Evolutionary conservation across 371 early-diverging fungal species (phyloP).

Genomic region (Rhizopus delemar): DNA sequence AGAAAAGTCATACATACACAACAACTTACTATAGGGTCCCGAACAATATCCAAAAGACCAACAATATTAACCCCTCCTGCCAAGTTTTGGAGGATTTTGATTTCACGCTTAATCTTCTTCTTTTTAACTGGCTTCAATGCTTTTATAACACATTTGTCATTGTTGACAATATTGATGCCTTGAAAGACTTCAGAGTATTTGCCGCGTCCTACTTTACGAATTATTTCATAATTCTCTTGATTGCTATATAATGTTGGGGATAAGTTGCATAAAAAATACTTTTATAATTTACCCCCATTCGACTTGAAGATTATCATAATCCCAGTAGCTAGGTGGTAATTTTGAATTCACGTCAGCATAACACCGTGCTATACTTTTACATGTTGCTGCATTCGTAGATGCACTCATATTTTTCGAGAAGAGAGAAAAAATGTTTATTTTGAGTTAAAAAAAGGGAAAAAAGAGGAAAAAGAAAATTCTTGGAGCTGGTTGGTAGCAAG

Average conservation of each 20-base stretch:
- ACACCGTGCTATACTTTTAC: conserved; percentile 70
- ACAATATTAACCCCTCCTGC: conserved; percentile 94
- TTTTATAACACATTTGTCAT: conserved; percentile 95
- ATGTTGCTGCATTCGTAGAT: not conserved
- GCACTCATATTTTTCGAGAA: conserved; percentile 2
- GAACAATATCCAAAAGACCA: conserved; percentile 91
- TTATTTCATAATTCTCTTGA: conserved; percentile 96
- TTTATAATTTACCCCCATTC: conserved; percentile 73
- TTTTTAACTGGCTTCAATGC: conserved; percentile 99
- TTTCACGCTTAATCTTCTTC: conserved; percentile 99
- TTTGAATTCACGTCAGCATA: conserved; percentile 90
- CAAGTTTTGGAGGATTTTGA: conserved; percentile 97
- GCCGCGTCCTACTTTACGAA: conserved; percentile 96
- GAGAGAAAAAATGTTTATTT: not conserved
- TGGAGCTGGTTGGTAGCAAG: too few relatives aligned
- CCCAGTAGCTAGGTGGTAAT: conserved; percentile 90
- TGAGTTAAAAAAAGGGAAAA: not conserved
- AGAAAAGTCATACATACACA: too few relatives aligned
- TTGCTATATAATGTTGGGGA: conserved; percentile 54
- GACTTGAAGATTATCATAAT: conserved; percentile 89
- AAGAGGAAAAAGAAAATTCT: too few relatives aligned
- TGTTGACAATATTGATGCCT: conserved; percentile 82
- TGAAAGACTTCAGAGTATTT: conserved; percentile 99
- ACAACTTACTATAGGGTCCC: conserved; percentile 82
- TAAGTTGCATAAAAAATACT: too few relatives aligned